Base-by-base conservation (phyloP, 129 eudicot genomes). In the Helianthus tuberosus region DNA sequence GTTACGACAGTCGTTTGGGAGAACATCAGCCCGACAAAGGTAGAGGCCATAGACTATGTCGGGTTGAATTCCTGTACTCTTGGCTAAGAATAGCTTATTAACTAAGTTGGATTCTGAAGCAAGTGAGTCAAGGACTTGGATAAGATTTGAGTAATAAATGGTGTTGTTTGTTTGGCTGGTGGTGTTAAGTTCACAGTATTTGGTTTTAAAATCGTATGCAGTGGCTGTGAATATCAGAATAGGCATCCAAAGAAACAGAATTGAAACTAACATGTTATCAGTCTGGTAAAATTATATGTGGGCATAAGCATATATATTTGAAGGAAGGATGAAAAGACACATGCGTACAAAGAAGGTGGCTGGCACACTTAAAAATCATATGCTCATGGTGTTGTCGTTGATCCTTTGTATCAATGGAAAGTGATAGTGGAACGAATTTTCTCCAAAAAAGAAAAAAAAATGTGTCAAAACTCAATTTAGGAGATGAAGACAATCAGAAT, bases 21-120 rank as follows among this genome's bases (percentile, higher is more conserved):
- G 61, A 61, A 73, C 52, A 50, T 61, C 61, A 3, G 46, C 47
- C 58, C 77, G 77, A 61, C 77, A 73, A 60, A 73, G 61, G 48
- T 73, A 73, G 77, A 62, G 58, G 47, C 77, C 77, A 32, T 73
- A 73, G 11, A 60, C 77, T 10, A 20, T 46, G 67, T 72, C 25
- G 8, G 60, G 60, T 43, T 27, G 20, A 14, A 9, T 61, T 73
- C 69, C 77, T n/a, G 7, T 11, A 61, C 17, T 73, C 32, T 3
- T 46, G 60, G 32, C 44, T 8, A 25, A 5, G 69, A 73, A 73
- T 12, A 10, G 52, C 12, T 12, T 15, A 5, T 61, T 29, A 10
- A 10, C 15, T 5, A 73, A 7, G 1, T 11, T 8, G 0, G 14
- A 35, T 60, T 73, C 69, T 11, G 77, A 73, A 10, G 23, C 49